Evolutionary conservation across 2,329 filamentous ascomycete species (phyloP).

Genomic region (Knoxdaviesia capensis): DNA sequence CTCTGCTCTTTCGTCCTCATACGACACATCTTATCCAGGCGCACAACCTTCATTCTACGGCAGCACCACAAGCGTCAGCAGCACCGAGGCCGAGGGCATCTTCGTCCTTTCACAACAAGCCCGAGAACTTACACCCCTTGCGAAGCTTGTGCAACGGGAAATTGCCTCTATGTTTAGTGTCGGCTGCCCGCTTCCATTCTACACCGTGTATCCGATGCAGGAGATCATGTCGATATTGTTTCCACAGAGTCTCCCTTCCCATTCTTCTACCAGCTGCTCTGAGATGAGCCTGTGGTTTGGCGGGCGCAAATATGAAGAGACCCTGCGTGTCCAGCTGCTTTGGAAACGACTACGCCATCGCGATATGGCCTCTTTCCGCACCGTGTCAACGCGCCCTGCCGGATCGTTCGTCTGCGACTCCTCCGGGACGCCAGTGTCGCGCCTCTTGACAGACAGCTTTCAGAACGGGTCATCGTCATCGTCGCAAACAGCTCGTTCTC

Average conservation of each 20-base stretch:
- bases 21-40: no score
- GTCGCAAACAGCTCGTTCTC: slow-evolving; percentile 8
- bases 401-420: slow-evolving; percentile 10
- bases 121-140: slow-evolving; percentile 1
- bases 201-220: slow-evolving; percentile 2
- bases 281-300: slow-evolving; percentile 3
- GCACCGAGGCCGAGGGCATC: background rate
- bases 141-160: slow-evolving; percentile 1
- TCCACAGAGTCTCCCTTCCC: slow-evolving; percentile 2
- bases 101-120: background rate
- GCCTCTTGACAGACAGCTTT: no score
- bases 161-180: background rate
- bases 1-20: background rate
- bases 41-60: no score
- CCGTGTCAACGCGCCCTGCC: slow-evolving; percentile 16
- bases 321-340: background rate
- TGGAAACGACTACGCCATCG: slow-evolving; percentile 1
- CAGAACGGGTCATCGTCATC: background rate
- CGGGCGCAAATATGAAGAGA: background rate
- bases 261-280: background rate
- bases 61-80: background rate
- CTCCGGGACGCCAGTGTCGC: no score
- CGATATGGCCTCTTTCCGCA: slow-evolving; percentile 12
- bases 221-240: background rate
- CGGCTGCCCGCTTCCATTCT: slow-evolving; percentile 2